Percentiles rank a stretch among this genome's conserved stretches.
These are phyloP conservation scores for Lophiostoma macrostomum DNA, from an alignment of 495 filamentous ascomycete species.

Conservation along the genomic window DNA sequence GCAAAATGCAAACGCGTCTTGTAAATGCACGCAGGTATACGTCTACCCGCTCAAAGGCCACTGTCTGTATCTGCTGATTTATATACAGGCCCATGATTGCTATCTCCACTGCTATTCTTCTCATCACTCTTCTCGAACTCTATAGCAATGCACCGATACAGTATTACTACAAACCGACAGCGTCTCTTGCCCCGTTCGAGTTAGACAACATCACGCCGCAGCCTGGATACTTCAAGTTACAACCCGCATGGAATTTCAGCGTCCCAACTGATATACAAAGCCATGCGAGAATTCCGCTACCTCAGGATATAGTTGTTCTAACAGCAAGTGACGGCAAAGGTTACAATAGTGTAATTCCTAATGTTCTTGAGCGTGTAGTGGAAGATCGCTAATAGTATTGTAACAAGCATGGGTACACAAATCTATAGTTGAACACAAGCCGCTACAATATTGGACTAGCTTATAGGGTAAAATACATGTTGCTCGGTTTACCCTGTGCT, in stretches of 20 bases:
- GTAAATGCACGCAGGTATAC: constrained; percentile 16
- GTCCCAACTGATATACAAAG: constrained; percentile 18
- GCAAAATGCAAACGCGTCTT: constrained; percentile 15
- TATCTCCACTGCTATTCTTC: background rate
- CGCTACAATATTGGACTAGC: constrained; percentile 39
- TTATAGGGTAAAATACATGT: constrained; percentile 15
- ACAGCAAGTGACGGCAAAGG: constrained; percentile 43
- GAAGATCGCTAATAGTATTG: constrained; percentile 40
- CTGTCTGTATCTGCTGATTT: background rate
- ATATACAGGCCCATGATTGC: constrained; percentile 11
- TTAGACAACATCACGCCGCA: constrained; percentile 21
- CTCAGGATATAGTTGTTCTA: constrained; percentile 38
- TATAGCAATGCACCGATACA: constrained; percentile 13
- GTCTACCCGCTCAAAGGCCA: background rate
- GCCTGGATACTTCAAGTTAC: constrained; percentile 26
- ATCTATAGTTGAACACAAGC: constrained; percentile 42
- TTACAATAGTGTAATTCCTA: constrained; percentile 41
- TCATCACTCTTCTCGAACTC: constrained; percentile 12
- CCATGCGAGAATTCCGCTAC: constrained; percentile 12
- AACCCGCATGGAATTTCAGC: constrained; percentile 24
- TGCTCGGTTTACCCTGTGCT: background rate
- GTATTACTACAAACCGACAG: constrained; percentile 12
- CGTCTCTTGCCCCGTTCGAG: background rate
- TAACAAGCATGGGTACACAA: constrained; percentile 41
- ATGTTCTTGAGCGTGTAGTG: constrained; percentile 36